Percentiles rank a stretch among this genome's conserved stretches.
These are phyloP conservation scores for Taphrina betulina DNA, from an alignment of 1,139 yeast species.

Conservation along the genomic window DNA sequence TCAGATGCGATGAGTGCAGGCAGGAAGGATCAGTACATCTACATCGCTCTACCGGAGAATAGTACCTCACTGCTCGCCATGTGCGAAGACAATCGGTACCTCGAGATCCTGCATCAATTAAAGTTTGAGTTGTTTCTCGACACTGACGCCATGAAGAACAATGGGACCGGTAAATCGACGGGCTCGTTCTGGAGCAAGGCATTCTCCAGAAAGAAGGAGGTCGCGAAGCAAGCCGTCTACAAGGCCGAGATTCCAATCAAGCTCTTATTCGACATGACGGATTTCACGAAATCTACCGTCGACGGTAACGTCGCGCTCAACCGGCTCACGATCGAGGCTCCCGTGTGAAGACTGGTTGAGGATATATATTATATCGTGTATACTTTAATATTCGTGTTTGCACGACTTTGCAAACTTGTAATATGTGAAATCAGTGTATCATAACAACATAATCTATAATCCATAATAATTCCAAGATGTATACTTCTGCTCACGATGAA, in stretches of 20 bases:
- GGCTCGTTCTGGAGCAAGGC: slow-evolving; percentile 19
- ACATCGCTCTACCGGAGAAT: slow-evolving; percentile 29
- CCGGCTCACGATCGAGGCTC: too few species aligned
- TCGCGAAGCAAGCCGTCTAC: slow-evolving; percentile 10
- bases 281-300: background rate
- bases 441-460: too few species aligned
- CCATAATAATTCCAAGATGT: too few species aligned
- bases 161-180: background rate
- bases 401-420: too few species aligned
- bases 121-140: slow-evolving; percentile 23
- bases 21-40: slow-evolving; percentile 30
- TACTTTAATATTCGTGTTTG: too few species aligned
- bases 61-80: slow-evolving; percentile 22
- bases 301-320: slow-evolving; percentile 40
- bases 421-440: too few species aligned
- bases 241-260: slow-evolving; percentile 28
- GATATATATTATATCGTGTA: too few species aligned
- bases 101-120: slow-evolving; percentile 24
- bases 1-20: slow-evolving; percentile 23
- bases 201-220: background rate
- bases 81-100: slow-evolving; percentile 29
- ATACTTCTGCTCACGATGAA: too few species aligned
- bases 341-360: too few species aligned
- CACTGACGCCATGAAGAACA: background rate
- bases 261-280: slow-evolving; percentile 17